Conservation (phyloP, 495 filamentous ascomycete genomes). For the Penicillium atrosanguineum region DNA sequence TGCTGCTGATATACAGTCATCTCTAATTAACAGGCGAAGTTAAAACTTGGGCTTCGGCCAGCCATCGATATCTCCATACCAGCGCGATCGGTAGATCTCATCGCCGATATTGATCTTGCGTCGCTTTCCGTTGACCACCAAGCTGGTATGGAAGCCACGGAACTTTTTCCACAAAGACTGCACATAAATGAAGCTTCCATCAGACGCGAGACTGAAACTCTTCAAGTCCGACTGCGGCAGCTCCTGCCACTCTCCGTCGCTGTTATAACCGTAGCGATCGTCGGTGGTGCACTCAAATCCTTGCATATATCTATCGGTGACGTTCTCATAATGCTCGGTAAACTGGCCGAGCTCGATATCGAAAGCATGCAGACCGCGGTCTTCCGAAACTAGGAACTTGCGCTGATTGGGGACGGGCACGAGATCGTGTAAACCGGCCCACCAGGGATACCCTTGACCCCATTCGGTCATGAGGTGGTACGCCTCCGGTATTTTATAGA, state of each 20-base stretch:
- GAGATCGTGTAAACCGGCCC: slow-evolving; percentile 29
- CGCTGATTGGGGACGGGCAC: slow-evolving; percentile 29
- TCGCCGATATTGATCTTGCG: slow-evolving; percentile 22
- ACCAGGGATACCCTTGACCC: slow-evolving; percentile 27
- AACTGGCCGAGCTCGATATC: slow-evolving; percentile 20
- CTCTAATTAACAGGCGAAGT: neutral
- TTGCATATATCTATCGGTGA: slow-evolving; percentile 20
- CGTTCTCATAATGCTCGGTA: slow-evolving; percentile 11
- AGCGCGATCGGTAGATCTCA: slow-evolving; percentile 33
- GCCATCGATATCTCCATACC: slow-evolving; percentile 27
- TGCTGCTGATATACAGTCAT: too few relatives aligned
- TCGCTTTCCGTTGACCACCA: slow-evolving; percentile 20
- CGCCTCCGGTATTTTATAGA: slow-evolving; percentile 14
- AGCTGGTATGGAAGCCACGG: slow-evolving; percentile 26
- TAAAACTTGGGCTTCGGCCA: slow-evolving; percentile 27
- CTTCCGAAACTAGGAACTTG: slow-evolving; percentile 25
- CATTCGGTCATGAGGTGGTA: slow-evolving; percentile 24
- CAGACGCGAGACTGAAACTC: slow-evolving; percentile 27
- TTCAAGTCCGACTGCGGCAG: slow-evolving; percentile 28
- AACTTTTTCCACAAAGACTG: slow-evolving; percentile 26
- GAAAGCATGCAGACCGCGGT: slow-evolving; percentile 23
- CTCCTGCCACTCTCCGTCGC: slow-evolving; percentile 19
- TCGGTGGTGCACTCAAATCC: slow-evolving; percentile 28
- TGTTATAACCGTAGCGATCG: slow-evolving; percentile 24
- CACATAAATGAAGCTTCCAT: slow-evolving; percentile 27